A percentile compares a stretch with the other conserved stretches of the same genome.
Conservation (phyloP, 2,329 filamentous ascomycete genomes). For the Stagonosporopsis cucurbitacearum region DNA sequence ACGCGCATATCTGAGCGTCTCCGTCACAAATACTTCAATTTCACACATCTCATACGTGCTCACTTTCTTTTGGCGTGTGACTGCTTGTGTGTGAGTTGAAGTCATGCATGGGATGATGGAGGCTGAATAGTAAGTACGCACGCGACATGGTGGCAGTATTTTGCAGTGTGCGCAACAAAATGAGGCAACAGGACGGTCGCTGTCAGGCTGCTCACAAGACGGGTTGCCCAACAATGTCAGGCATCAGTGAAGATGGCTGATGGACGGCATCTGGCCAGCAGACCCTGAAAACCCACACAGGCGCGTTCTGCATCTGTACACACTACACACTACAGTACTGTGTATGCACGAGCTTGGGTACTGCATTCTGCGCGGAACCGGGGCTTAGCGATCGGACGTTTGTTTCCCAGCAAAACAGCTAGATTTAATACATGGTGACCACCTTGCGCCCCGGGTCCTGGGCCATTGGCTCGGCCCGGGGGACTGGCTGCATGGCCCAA, state of each 20-base stretch:
- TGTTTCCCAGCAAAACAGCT: background rate
- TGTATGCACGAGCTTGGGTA: conserved; percentile 4
- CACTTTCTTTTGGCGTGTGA: conserved; percentile 20
- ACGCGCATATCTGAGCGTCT: conserved; percentile 2
- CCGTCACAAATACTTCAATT: background rate
- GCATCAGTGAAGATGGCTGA: background rate
- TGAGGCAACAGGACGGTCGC: background rate
- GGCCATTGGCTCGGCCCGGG: conserved; percentile 16
- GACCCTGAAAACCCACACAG: conserved; percentile 1
- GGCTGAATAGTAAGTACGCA: background rate
- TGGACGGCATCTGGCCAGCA: conserved; percentile 9
- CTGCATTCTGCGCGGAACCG: conserved; percentile 1
- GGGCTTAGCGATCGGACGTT: background rate
- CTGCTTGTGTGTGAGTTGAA: background rate
- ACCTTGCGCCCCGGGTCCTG: conserved; percentile 13
- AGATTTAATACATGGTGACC: background rate
- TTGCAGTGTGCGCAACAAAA: background rate
- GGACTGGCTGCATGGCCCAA: conserved; percentile 17
- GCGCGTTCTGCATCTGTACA: conserved; percentile 11
- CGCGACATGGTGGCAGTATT: conserved; percentile 1
- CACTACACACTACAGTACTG: conserved; percentile 9
- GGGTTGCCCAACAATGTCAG: background rate
- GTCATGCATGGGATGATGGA: background rate
- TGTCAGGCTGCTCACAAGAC: background rate
- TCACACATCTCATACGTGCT: conserved; percentile 1